Percentiles rank a stretch among this genome's conserved stretches.
Evolutionary conservation across 164 flowering plant genomes (phyloP).

Genomic region (Cinnamomum chago): DNA sequence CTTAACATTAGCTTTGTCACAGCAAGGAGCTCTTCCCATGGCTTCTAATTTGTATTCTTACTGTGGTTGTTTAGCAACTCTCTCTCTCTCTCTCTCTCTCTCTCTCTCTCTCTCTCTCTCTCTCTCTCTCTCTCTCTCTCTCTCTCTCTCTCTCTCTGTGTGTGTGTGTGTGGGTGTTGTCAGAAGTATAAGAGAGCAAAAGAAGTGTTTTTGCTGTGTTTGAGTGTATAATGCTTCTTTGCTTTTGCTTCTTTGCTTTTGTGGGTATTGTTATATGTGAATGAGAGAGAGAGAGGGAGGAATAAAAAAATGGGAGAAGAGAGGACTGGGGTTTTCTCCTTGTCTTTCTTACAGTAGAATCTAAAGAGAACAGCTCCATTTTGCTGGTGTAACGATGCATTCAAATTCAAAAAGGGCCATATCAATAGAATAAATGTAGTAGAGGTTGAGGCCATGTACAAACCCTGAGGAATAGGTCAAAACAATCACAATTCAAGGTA

Average conservation of each 20-base stretch:
- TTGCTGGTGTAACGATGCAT: neutral
- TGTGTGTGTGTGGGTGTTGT: too few relatives aligned
- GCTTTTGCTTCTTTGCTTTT: neutral
- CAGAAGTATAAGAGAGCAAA: too few relatives aligned
- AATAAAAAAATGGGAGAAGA: neutral
- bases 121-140: neutral
- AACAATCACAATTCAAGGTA: neutral
- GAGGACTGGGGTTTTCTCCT: neutral
- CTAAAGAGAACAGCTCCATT: neutral
- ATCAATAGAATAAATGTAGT: neutral
- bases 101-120: neutral
- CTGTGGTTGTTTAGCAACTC: neutral
- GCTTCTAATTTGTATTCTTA: neutral
- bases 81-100: neutral
- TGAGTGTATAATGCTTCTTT: too few relatives aligned
- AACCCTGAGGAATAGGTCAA: neutral
- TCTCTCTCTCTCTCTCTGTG: too few relatives aligned
- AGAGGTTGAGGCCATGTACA: neutral
- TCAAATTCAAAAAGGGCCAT: neutral
- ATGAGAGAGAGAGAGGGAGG: conserved; percentile 5
- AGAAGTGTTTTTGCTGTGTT: too few relatives aligned
- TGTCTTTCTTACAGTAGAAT: neutral
- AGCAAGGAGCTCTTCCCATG: conserved; percentile 97
- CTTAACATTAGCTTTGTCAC: conserved; percentile 87
- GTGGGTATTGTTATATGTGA: neutral